Evolutionary conservation across 805 yeast genomes (phyloP).

Genomic region (Starmerella vaccinii): DNA sequence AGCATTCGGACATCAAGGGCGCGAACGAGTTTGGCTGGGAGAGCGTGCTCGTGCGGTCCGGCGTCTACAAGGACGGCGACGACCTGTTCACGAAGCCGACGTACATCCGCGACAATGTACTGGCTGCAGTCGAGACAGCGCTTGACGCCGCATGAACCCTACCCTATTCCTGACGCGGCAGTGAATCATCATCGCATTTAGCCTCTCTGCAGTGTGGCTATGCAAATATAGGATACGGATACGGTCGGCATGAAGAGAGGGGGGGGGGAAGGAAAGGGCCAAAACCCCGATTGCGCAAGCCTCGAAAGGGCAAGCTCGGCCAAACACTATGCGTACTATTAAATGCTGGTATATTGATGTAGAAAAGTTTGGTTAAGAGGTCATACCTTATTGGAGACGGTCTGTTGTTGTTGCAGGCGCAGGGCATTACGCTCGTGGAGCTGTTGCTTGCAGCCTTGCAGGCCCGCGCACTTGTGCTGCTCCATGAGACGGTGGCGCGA

Average conservation of each 20-base stretch:
- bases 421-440: conserved; percentile 78
- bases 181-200: not conserved
- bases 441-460: conserved; percentile 68
- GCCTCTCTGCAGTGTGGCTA: not conserved
- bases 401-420: conserved; percentile 73
- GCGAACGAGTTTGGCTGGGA: conserved; percentile 86
- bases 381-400: conserved; percentile 61
- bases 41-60: conserved; percentile 72
- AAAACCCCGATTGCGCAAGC: not conserved
- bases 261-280: too few species aligned
- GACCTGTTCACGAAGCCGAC: conserved; percentile 38
- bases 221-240: not conserved
- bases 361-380: conserved; percentile 4
- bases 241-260: too few species aligned
- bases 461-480: conserved; percentile 69
- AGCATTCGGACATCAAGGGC: conserved; percentile 83
- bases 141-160: conserved; percentile 10
- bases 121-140: conserved; percentile 38
- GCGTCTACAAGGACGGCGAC: conserved; percentile 61
- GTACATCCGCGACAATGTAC: conserved; percentile 41
- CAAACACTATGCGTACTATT: not conserved
- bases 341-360: conserved; percentile 3
- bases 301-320: too few species aligned
- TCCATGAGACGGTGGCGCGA: conserved; percentile 79
- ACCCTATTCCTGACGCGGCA: not conserved